Evolutionary conservation across 176 grass and related monocot genomes (phyloP), one percentile per base, ranked within the genome.

Genomic region (Elaeis guineensis): DNA sequence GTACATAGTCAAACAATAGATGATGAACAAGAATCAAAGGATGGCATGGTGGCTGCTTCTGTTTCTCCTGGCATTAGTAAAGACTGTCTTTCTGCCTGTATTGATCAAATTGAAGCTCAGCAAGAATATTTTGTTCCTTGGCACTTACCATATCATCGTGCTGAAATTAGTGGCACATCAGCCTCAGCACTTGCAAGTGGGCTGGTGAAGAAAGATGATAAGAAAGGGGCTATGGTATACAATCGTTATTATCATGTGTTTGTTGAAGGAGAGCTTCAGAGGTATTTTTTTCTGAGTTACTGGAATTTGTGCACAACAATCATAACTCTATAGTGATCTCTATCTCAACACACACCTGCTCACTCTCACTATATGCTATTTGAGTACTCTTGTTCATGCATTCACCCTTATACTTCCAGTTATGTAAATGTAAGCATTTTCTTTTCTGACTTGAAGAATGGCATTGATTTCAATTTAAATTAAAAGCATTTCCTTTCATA

Each of bases 121-220:
- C 92, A 97, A 76, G 92, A 97, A 81, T 97, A 89, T 67, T 97
- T 97, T 76, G 92, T 97, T 72, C 92, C 92, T 25, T 97, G 92
- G 92, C 87, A 97, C 68, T 70, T 97, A 55, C 92, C 92, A 57
- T 97, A 88, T 69, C 92, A 97, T 66, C 75, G 87, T 72, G 92
- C 87, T 78, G 92, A 97, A 79, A 79, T 97, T 84, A 62, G 81
- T 55, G 81, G 87, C 62, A 76, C 87, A 55, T 91, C 92, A 61
- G 69, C 83, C 76, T 69, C 57, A 82, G 81, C 92, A 16, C 70
- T 97, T 57, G 81, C 91, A 69, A 83, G 69, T 75, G 92, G 92
- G 21, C 76, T 97, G 64, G 92, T 84, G 28, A 91, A 78, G 75
- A 91, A 90, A 74, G 92, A 97, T 76, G 84, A 89, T 52, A 97